Conservation (phyloP, 2,329 filamentous ascomycete genomes). For the Cladosporium sp. region DNA sequence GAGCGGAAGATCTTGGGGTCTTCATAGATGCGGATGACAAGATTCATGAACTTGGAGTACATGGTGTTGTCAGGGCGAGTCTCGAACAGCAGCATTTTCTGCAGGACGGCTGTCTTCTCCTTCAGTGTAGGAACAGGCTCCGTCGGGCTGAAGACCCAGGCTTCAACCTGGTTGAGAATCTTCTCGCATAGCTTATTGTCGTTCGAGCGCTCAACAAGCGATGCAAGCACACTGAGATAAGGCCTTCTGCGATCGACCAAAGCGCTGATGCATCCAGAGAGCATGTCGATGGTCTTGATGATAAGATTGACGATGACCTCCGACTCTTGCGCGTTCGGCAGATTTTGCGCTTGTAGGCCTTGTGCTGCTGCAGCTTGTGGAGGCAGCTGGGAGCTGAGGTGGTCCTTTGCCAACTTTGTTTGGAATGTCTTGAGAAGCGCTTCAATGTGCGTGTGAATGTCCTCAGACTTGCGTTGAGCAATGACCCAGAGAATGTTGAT, state of each 20-base stretch:
- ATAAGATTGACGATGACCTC: slow-evolving; percentile 89
- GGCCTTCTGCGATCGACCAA: slow-evolving; percentile 87
- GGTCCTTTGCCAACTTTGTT: slow-evolving; percentile 86
- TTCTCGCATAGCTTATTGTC: slow-evolving; percentile 86
- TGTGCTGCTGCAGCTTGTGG: slow-evolving; percentile 53
- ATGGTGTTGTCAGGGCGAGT: slow-evolving; percentile 78
- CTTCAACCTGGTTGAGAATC: slow-evolving; percentile 89
- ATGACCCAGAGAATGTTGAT: slow-evolving; percentile 94
- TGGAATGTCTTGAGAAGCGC: slow-evolving; percentile 92
- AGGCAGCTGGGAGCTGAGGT: slow-evolving; percentile 72
- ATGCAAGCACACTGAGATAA: slow-evolving; percentile 92
- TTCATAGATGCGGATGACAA: slow-evolving; percentile 97
- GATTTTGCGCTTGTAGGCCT: slow-evolving; percentile 45
- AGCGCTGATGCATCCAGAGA: slow-evolving; percentile 87
- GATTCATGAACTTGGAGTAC: slow-evolving; percentile 87
- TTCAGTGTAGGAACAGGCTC: slow-evolving; percentile 97
- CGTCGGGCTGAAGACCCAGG: slow-evolving; percentile 93
- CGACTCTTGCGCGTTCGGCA: slow-evolving; percentile 71
- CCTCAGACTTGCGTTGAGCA: slow-evolving; percentile 76
- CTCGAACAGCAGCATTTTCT: slow-evolving; percentile 98
- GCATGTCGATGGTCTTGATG: slow-evolving; percentile 91
- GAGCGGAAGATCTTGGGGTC: slow-evolving; percentile 93
- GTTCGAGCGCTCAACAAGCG: slow-evolving; percentile 90
- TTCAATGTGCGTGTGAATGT: slow-evolving; percentile 85
- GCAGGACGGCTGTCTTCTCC: slow-evolving; percentile 97